These are phyloP conservation scores for Suhomyces chickasaworum DNA, from an alignment of 1,139 yeast genomes.

Conservation along the genomic window DNA sequence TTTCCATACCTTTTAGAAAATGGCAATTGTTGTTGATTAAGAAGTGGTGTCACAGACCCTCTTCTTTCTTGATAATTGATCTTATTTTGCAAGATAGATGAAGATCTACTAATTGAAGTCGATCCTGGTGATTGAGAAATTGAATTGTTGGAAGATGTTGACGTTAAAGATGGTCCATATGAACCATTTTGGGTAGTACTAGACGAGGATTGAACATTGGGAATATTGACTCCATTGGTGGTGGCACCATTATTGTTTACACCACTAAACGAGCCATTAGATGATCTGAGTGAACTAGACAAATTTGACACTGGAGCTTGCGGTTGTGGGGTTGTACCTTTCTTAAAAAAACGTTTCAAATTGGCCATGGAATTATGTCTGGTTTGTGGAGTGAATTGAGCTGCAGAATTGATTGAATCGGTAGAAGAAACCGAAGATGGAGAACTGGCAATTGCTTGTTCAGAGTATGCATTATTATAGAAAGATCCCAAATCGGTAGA, in stretches of 20 bases:
- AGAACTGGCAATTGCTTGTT: conserved; percentile 35
- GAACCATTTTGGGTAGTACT: conserved; percentile 13
- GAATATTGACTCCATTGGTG: conserved; percentile 20
- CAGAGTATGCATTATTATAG: conserved; percentile 46
- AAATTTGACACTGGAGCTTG: conserved; percentile 38
- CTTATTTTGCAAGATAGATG: conserved; percentile 33
- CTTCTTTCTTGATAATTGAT: conserved; percentile 40
- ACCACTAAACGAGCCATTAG: conserved; percentile 14
- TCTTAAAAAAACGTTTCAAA: conserved; percentile 60
- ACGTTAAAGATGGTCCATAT: conserved; percentile 23
- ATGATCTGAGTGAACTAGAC: conserved; percentile 40
- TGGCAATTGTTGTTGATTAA: conserved; percentile 45
- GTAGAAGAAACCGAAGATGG: conserved; percentile 44
- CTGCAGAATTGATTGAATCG: conserved; percentile 33
- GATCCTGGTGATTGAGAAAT: conserved; percentile 34
- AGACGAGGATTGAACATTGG: conserved; percentile 15
- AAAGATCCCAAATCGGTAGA: conserved; percentile 50
- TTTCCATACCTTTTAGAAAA: conserved; percentile 78
- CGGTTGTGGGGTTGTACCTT: conserved; percentile 36
- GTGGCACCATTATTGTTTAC: conserved; percentile 9
- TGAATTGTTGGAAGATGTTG: conserved; percentile 37
- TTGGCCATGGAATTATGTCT: conserved; percentile 78
- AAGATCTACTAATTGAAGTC: conserved; percentile 31
- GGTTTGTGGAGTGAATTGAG: conserved; percentile 25
- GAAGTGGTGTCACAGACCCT: conserved; percentile 38